Percentiles rank a stretch among this genome's conserved stretches.
Conservation (phyloP, 352 stramenopile species). For the Pythium aquatile region DNA sequence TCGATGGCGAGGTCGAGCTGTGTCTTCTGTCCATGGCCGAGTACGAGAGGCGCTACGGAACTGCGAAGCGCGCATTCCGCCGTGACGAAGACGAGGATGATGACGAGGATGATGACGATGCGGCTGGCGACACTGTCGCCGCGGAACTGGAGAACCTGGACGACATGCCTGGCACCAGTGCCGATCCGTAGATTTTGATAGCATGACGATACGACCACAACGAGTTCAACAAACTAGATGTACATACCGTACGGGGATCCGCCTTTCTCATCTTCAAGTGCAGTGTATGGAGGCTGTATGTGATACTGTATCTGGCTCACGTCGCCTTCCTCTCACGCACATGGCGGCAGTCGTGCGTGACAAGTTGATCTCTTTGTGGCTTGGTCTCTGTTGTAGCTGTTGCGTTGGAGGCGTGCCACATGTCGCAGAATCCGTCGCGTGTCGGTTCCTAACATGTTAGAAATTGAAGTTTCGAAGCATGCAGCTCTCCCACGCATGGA, state of each 20-base stretch:
- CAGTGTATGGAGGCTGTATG: neutral
- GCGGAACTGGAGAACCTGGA: neutral
- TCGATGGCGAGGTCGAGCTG: slow-evolving; percentile 75
- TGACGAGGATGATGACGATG: slow-evolving; percentile 13
- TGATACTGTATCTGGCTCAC: neutral
- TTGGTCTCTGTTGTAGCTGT: neutral
- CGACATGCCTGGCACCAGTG: neutral
- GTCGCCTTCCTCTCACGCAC: neutral
- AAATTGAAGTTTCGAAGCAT: slow-evolving; percentile 7
- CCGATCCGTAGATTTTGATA: neutral
- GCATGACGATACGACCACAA: neutral
- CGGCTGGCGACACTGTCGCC: neutral
- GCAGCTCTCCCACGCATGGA: neutral
- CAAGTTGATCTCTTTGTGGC: neutral
- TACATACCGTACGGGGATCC: neutral
- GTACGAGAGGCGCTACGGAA: slow-evolving; percentile 65
- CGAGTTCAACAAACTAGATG: neutral
- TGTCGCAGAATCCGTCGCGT: slow-evolving; percentile 12
- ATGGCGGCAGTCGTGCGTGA: neutral
- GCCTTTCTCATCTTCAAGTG: neutral
- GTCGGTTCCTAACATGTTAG: slow-evolving; percentile 12
- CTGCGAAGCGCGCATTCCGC: slow-evolving; percentile 26
- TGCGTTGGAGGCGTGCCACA: neutral
- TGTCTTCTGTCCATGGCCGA: slow-evolving; percentile 77
- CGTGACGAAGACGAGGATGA: slow-evolving; percentile 18